Base-by-base conservation (phyloP, 148 eudicot genomes). In the Nyssa sinensis region DNA sequence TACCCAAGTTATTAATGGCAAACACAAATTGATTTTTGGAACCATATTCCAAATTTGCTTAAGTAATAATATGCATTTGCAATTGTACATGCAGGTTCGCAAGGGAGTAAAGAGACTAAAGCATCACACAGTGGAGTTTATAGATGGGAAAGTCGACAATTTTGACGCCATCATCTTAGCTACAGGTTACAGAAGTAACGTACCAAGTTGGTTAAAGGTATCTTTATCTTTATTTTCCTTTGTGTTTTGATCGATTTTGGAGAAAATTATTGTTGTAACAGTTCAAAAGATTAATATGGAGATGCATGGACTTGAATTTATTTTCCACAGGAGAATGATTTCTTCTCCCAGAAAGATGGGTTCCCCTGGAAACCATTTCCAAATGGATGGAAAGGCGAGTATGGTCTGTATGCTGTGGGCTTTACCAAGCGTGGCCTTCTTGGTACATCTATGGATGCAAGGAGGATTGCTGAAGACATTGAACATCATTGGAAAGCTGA, bases 351-450 rank as follows among this genome's bases (percentile, higher is more conserved):
- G 58, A 77, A 88, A 77, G 88, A 91, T 72, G 91, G 93, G 4
- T 85, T 79, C 27, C 93, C 96, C 14, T 65, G 71, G 30, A 81
- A 89, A 59, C 88, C 85, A 70, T 88, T 85, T 79, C 93, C 96
- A 0, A 75, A 89, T 16, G 91, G 96, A 24, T 91, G 96, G 96
- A 91, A 91, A 89, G 91, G 96, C 2, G 87, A 88, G 66, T 83
- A 87, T 10, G 96, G 96, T 11, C 71, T 91, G 64, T 91, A 87
- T 37, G 87, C 96, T 0, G 89, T 86, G 25, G 96, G 96, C 3
- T 91, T 88, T 80, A 84, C 93, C 12, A 88, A 86, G 69, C 91
- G 89, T 13, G 96, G 93, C 32, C 66, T 91, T 67, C 82, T 85
- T 7, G 96, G 96, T 35, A 78, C 84, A 27, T 87, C 96, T n/a